Base-by-base conservation (phyloP, 352 stramenopile species). In the Sclerospora graminicola region DNA sequence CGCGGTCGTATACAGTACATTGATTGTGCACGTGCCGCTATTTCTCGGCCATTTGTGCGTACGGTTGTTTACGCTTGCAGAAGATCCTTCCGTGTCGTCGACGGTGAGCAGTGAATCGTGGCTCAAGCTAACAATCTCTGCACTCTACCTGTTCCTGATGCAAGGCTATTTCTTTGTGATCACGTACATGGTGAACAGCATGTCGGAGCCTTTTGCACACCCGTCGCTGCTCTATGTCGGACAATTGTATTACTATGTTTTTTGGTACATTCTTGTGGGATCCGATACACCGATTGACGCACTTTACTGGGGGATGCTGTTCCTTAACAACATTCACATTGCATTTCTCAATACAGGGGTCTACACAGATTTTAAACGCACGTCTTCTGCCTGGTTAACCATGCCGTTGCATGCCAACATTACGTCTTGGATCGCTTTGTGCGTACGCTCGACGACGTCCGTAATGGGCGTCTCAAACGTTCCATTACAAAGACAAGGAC, bases 211-310 rank as follows among this genome's bases (percentile, higher is more conserved):
- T 19, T 92, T 85, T 45, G 54, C 76, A 4, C 75, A 92, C 33
- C 81, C 81, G 21, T 88, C 78, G 45, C 48, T 92, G 37, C 47
- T 92, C n/a, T 92, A 90, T 56, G 56, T 87, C 3, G 76, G 73
- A 2, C 81, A 92, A 51, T 58, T 92, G 4, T 92, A 92, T 41
- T 92, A 89, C 49, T 92, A 92, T 45, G 55, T 86, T 8, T 92
- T 89, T 49, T 92, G 81, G 81, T 92, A 92, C 57, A 80, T 89
- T 38, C 52, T 92, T 13, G 81, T 92, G 5, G 74, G 78, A 10
- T 82, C 70, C 0, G 81, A 92, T 44, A 74, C 73, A 13, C 81
- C 81, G 1, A 89, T 92, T 26, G 81, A 92, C 32, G 51, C 54
- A 34, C 53, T 90, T 1, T 92, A 92, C 40, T 89, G 78, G 74